Base-by-base conservation (phyloP, 2,329 filamentous ascomycete species). In the Diplodia sapinea region DNA sequence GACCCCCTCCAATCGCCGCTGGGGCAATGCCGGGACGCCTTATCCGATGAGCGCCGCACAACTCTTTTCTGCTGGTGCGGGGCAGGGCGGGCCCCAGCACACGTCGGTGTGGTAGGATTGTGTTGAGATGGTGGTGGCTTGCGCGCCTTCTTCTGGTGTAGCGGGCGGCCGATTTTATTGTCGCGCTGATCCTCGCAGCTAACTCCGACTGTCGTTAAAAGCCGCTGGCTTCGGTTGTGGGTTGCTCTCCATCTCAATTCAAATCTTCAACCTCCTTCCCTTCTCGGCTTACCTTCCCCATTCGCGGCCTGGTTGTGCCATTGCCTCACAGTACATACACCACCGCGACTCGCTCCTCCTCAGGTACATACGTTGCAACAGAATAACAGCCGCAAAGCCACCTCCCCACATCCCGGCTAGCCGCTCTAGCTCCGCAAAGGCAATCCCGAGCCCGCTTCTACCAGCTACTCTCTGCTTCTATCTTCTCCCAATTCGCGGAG, bases 1-100 rank as follows among this genome's bases (percentile, higher is more conserved):
- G 50, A 47, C 43, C 59, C 17, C 26, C 43, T 47, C 57, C 26
- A 50, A 50, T 62, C 17, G 57, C 57, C 31, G 57, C 57, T 29
- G 15, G 43, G 13, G 8, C n/a, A 47, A 29, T 12, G 9, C 36
- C 59, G 59, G 59, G 51, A 52, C 23, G 59, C 59, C 43, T 63
- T 63, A 63, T 63, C 59, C 59, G 59, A 63, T 36, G 57, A 43
- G 15, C 38, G 38, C 38, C 38, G 40, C 40, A 17, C 40, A 31
- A 15, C 33, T 26, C 36, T 43, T 50, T 29, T 17, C 15, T 31
- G 8, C 17, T 5, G 15, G 59, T 63, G 59, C 59, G 59, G 59
- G 59, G 59, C 59, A 51, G 40, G 55, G 47, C 43, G 29, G 47
- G 54, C n/a, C 43, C 50, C 59, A 47, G 43, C 20, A 47, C 43